Evolutionary conservation across 768 basidiomycete genomes (phyloP), one percentile per base, ranked within the genome.

Genomic region (Scleroderma bovista): DNA sequence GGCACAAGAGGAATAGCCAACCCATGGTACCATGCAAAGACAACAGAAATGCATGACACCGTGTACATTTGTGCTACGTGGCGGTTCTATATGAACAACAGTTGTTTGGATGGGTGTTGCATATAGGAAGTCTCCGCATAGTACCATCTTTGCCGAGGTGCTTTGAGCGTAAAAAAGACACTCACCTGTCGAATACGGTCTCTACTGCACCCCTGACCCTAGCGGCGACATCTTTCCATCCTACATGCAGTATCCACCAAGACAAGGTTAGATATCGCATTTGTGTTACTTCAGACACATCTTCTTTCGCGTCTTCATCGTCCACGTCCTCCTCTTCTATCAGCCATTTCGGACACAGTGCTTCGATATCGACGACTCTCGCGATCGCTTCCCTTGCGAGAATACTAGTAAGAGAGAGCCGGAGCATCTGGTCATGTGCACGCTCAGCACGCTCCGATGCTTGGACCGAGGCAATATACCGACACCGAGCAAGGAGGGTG

Each of bases 231-330:
- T 86, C 84, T 57, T 85, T 88, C 93, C 93, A 95, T 0, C 94
- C 93, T 3, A 92, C 86, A 61, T 96, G 84, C 48, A 95, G 60
- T 10, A 95, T 72, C 92, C 93, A 95, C 92, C 93, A 97, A 34
- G 84, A 88, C 57, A 94, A 77, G 0, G 88, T 91, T 44, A 96
- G 70, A 61, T 83, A 97, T 60, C 83, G 80, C 52, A 80, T 73
- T 65, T 94, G 92, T 6, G 82, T 80, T 47, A 86, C 86, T 32
- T 86, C 84, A 31, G 65, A 71, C 7, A 84, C 68, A n/a, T 49
- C 60, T n/a, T 68, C 58, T 17, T 63, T 58, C 7, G 61, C 58
- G 16, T 62, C 58, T 26, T 55, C 61, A 16, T 62, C 65, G 7
- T 58, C 62, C 24, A 63, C 56, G 22, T 62, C 61, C 13, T 67